Evolutionary conservation across 2,329 filamentous ascomycete genomes (phyloP).

Genomic region (Aplosporella prunicola): DNA sequence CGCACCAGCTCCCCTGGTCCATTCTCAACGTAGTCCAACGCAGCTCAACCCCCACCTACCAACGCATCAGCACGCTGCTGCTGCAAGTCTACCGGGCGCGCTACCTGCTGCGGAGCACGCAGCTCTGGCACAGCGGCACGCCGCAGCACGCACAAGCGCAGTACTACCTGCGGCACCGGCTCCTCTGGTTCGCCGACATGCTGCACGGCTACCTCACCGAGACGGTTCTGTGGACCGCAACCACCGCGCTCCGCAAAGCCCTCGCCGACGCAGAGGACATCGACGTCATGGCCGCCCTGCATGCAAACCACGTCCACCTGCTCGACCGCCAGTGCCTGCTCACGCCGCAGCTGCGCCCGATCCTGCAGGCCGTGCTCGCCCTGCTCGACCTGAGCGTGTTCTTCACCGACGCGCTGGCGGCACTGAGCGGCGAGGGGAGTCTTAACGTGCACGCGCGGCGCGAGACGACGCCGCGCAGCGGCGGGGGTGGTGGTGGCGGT

Average conservation of each 20-base stretch:
- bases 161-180: slow-evolving; percentile 54
- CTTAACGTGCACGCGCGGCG: too few relatives aligned
- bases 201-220: slow-evolving; percentile 68
- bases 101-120: slow-evolving; percentile 49
- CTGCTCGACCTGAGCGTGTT: slow-evolving; percentile 65
- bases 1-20: slow-evolving; percentile 42
- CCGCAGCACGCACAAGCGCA: background rate
- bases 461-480: slow-evolving; percentile 20
- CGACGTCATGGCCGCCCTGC: slow-evolving; percentile 68
- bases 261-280: slow-evolving; percentile 60
- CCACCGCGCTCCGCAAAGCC: slow-evolving; percentile 44
- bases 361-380: slow-evolving; percentile 63
- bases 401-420: slow-evolving; percentile 54
- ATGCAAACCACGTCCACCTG: slow-evolving; percentile 53
- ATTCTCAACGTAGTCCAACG: slow-evolving; percentile 63
- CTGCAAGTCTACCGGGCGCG: slow-evolving; percentile 67
- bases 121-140: slow-evolving; percentile 16
- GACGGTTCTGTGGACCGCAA: slow-evolving; percentile 57
- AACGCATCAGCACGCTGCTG: slow-evolving; percentile 63
- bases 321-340: slow-evolving; percentile 62
- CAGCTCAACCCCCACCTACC: slow-evolving; percentile 56
- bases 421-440: slow-evolving; percentile 29
- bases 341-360: slow-evolving; percentile 56
- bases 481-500: slow-evolving; percentile 3
- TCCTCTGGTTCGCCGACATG: slow-evolving; percentile 69